phyloP scores from a whole-genome alignment of 768 basidiomycete genomes.

The Exidia glandulosa region DNA sequence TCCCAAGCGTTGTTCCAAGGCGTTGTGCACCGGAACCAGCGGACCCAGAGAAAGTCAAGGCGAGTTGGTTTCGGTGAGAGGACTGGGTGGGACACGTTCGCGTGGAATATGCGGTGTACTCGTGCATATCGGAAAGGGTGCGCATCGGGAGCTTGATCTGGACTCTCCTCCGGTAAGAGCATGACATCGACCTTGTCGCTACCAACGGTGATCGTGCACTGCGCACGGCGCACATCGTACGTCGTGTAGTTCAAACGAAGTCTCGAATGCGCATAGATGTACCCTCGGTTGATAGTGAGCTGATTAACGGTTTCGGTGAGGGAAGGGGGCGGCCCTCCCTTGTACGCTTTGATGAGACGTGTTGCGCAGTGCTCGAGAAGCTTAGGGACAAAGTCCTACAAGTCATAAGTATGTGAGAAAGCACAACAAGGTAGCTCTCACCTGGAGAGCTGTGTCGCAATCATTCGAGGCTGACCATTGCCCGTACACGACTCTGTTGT shows the following conservation, averaged over 20 bases:
- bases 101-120: slow-evolving; percentile 22
- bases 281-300: neutral
- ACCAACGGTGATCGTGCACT: slow-evolving; percentile 30
- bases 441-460: neutral
- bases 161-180: slow-evolving; percentile 14
- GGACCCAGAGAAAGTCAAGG: slow-evolving; percentile 34
- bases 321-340: slow-evolving; percentile 13
- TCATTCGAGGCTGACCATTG: neutral
- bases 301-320: neutral
- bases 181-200: slow-evolving; percentile 26
- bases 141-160: slow-evolving; percentile 2
- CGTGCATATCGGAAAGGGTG: slow-evolving; percentile 28
- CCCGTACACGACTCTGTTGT: neutral
- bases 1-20: slow-evolving; percentile 17
- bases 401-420: neutral
- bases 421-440: neutral
- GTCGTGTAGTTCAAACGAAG: slow-evolving; percentile 30
- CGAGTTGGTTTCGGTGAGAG: neutral
- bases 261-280: slow-evolving; percentile 1
- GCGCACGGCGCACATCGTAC: slow-evolving; percentile 29
- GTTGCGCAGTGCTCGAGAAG: slow-evolving; percentile 15
- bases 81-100: slow-evolving; percentile 9
- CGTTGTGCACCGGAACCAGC: slow-evolving; percentile 24
- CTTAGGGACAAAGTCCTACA: slow-evolving; percentile 9
- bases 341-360: slow-evolving; percentile 7